These are phyloP conservation scores for Fragilariopsis cylindrus DNA, from an alignment of 108 stramenopile species.

Conservation along the genomic window DNA sequence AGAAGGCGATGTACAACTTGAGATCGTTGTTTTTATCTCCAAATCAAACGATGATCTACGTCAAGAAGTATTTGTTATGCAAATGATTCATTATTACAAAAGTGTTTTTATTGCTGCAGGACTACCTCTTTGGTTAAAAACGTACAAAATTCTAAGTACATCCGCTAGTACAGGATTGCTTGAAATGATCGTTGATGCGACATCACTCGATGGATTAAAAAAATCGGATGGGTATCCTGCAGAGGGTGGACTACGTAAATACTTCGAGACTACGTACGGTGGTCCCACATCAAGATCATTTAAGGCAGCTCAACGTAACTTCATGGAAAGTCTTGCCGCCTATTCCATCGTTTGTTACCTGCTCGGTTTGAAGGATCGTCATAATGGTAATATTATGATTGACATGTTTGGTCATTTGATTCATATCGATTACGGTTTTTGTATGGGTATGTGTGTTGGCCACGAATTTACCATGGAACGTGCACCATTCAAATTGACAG, in stretches of 20 bases:
- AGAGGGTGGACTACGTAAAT: conserved; percentile 80
- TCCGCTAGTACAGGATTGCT: conserved; percentile 91
- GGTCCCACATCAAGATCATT: conserved; percentile 76
- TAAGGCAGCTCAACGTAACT: conserved; percentile 89
- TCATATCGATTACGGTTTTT: conserved; percentile 99
- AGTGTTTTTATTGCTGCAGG: conserved; percentile 88
- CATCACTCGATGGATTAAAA: conserved; percentile 94
- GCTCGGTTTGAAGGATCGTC: conserved; percentile 96
- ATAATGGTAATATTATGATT: conserved; percentile 99
- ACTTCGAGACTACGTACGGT: conserved; percentile 89
- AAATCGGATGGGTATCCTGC: conserved; percentile 89
- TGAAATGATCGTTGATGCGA: conserved; percentile 90
- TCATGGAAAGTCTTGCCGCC: conserved; percentile 85
- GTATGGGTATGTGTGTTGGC: conserved; percentile 96
- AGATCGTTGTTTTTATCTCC: conserved; percentile 82
- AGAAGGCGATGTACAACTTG: conserved; percentile 45
- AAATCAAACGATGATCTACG: conserved; percentile 98
- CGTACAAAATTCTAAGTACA: conserved; percentile 95
- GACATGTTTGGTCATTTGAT: conserved; percentile 93
- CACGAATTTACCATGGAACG: conserved; percentile 95
- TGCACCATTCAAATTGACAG: conserved; percentile 97
- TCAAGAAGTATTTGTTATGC: conserved; percentile 96
- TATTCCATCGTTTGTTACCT: conserved; percentile 93
- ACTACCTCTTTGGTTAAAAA: conserved; percentile 91
- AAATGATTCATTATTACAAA: conserved; percentile 97